Conservation (phyloP, 2,329 filamentous ascomycete genomes). For the Spiromastix sp. region DNA sequence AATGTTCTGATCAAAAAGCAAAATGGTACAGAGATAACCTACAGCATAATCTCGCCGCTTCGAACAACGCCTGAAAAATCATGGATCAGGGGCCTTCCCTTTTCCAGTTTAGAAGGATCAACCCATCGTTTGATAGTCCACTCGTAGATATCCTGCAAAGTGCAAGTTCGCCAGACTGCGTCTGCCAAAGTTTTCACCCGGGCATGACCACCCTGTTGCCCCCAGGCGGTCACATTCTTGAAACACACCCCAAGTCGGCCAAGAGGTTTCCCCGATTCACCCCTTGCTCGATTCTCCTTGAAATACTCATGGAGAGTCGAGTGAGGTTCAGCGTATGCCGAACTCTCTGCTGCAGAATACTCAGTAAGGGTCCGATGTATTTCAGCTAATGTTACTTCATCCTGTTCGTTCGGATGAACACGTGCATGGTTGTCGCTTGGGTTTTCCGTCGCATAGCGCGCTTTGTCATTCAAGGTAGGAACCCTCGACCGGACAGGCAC, state of each 20-base stretch:
- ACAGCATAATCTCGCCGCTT: conserved; percentile 56
- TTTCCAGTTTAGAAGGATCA: conserved; percentile 30
- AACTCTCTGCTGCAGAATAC: conserved; percentile 8
- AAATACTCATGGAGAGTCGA: conserved; percentile 61
- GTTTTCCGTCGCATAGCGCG: conserved; percentile 1
- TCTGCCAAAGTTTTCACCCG: conserved; percentile 60
- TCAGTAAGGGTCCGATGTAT: conserved; percentile 23
- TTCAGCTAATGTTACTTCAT: conserved; percentile 21
- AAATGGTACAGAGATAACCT: conserved; percentile 4
- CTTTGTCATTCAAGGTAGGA: conserved; percentile 1
- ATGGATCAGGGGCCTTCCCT: conserved; percentile 45
- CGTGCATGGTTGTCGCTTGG: conserved; percentile 9
- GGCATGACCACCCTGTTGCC: conserved; percentile 49
- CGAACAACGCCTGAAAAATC: conserved; percentile 56
- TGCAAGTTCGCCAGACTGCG: conserved; percentile 64
- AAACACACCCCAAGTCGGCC: conserved; percentile 56
- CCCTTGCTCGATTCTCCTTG: conserved; percentile 53
- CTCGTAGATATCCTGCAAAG: conserved; percentile 57
- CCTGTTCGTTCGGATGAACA: conserved; percentile 20
- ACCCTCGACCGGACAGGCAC: conserved; percentile 2
- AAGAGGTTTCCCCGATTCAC: conserved; percentile 50
- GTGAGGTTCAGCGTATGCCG: conserved; percentile 30
- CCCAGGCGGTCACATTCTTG: conserved; percentile 61
- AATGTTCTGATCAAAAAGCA: background rate
- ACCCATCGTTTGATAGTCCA: conserved; percentile 40